Conservation (phyloP, 1,284 basidiomycete genomes). For the Pterulicium gracile region DNA sequence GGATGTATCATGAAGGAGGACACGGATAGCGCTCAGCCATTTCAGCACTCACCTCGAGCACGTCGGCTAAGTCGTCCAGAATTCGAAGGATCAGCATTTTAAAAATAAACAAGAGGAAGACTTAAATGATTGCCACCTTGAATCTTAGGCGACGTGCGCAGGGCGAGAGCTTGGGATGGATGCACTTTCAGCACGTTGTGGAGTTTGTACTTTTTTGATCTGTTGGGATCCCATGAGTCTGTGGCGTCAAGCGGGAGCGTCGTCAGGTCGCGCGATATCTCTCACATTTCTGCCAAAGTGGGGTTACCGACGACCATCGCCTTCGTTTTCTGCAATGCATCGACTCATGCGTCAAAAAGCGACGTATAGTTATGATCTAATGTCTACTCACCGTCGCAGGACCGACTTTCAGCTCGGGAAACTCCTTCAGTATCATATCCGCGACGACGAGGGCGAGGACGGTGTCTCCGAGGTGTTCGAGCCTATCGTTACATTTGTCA, state of each 20-base stretch:
- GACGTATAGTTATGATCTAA: background rate
- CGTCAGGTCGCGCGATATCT: too few relatives aligned
- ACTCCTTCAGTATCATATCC: slow-evolving; percentile 44
- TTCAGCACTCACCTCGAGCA: slow-evolving; percentile 64
- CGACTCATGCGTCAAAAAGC: background rate
- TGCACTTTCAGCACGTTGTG: slow-evolving; percentile 51
- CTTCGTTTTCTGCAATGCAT: slow-evolving; percentile 49
- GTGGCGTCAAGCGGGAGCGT: too few relatives aligned
- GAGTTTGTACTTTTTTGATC: slow-evolving; percentile 52
- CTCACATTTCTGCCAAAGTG: slow-evolving; percentile 61
- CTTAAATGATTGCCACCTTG: slow-evolving; percentile 38
- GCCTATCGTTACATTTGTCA: slow-evolving; percentile 25
- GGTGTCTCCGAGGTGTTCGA: slow-evolving; percentile 64
- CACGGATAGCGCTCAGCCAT: too few relatives aligned
- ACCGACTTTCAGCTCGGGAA: slow-evolving; percentile 61
- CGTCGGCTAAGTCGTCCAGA: slow-evolving; percentile 56
- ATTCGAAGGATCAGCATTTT: background rate
- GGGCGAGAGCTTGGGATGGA: slow-evolving; percentile 55
- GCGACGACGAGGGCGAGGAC: slow-evolving; percentile 61
- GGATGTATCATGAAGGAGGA: slow-evolving; percentile 7
- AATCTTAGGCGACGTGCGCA: slow-evolving; percentile 52
- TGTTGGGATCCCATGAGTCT: slow-evolving; percentile 20
- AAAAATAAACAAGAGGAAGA: slow-evolving; percentile 7
- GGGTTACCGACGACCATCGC: slow-evolving; percentile 60
- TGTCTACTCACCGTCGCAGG: slow-evolving; percentile 50